These are phyloP conservation scores for Wickerhamiella galacta DNA, from an alignment of 805 yeast species.

Conservation along the genomic window DNA sequence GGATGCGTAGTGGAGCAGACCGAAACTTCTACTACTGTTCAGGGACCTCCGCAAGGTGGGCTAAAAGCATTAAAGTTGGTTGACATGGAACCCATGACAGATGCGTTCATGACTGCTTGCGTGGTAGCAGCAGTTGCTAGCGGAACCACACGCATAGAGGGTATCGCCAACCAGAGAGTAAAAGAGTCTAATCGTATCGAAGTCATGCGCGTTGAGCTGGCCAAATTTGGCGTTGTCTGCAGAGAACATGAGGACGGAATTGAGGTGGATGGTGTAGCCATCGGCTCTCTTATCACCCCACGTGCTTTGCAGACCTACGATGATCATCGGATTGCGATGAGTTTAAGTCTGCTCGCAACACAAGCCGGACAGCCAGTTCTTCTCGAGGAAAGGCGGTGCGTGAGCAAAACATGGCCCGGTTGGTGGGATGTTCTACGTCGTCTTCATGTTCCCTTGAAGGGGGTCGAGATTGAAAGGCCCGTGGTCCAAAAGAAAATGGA, in stretches of 20 bases:
- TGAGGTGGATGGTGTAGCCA: conserved; percentile 48
- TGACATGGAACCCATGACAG: conserved; percentile 99
- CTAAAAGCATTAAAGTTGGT: conserved; percentile 56
- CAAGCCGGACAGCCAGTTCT: conserved; percentile 44
- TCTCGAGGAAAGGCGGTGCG: conserved; percentile 76
- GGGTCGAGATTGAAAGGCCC: conserved; percentile 37
- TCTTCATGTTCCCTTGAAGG: conserved; percentile 51
- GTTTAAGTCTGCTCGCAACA: conserved; percentile 77
- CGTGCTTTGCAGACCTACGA: conserved; percentile 45
- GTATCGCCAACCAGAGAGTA: conserved; percentile 95
- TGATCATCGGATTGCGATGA: conserved; percentile 97
- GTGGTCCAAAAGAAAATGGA: conserved; percentile 7
- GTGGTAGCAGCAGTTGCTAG: conserved; percentile 91
- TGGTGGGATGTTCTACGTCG: conserved; percentile 92
- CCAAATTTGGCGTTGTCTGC: conserved; percentile 78
- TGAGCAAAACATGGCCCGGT: conserved; percentile 98
- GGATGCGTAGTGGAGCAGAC: conserved; percentile 82
- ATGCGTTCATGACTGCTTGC: conserved; percentile 91
- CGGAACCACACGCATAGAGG: conserved; percentile 62
- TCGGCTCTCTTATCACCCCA: conserved; percentile 34
- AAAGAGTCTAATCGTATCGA: conserved; percentile 92
- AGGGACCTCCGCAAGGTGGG: conserved; percentile 53
- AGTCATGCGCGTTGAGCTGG: conserved; percentile 82
- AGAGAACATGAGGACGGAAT: conserved; percentile 86
- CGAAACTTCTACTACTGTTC: conserved; percentile 73